Evolutionary conservation across 805 yeast species (phyloP), one percentile per base, ranked within the genome.

Genomic region (Ogataea nakhonphanomensis): DNA sequence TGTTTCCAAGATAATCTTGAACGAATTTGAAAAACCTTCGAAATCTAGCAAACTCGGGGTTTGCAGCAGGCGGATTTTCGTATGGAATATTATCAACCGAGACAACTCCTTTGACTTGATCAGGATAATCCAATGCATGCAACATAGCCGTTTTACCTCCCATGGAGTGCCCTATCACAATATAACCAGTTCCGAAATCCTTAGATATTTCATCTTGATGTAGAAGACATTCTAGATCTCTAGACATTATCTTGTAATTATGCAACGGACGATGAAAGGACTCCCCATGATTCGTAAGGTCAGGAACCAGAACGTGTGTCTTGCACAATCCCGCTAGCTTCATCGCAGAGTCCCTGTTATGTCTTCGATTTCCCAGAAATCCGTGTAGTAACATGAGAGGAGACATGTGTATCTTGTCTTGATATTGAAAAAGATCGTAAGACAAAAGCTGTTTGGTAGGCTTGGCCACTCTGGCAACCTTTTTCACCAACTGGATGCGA

Each of bases 81-180:
- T 55, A 76, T 0, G 99, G 98, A 0, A 95, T 81, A 56, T 90
- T 93, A 57, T 91, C 99, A 15, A 61, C 15, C 83, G 95, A 13
- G 81, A 71, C 24, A 78, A 78, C 49, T 79, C 60, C 71, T 73
- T 70, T 30, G 67, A 70, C 78, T 5, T 78, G 46, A 1, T 78
- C 73, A 0, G 91, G 91, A 27, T 75, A 68, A 37, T 84, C 65
- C 38, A 93, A 62, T 0, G 87, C 84, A 20, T 84, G 70, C 0
- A 88, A 82, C 96, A 93, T 87, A 10, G 84, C 96, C 0, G 89
- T 74, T 56, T 93, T 90, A 3, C 95, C 98, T 4, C 99, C 99
- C 93, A 85, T 83, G 0, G 91, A 84, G 58, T 84, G 93, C 1
- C 95, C 95, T 39, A 64, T 48, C 13, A 84, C 59, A 14, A 84